Conservation (phyloP, 106 monocot species). For the Acorus calamus region DNA sequence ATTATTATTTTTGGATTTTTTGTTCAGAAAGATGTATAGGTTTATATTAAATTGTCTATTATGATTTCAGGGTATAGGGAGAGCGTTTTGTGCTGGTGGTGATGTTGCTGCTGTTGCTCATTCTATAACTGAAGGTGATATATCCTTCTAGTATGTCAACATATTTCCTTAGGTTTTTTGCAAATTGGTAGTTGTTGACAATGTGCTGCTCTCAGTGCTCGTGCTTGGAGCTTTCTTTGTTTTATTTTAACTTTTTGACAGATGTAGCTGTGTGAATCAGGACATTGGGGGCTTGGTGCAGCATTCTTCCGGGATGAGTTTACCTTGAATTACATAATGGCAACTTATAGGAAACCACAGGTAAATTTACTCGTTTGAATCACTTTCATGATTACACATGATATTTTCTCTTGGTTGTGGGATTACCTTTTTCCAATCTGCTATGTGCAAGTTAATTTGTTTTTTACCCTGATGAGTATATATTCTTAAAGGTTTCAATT, state of each 20-base stretch:
- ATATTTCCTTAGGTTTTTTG: neutral
- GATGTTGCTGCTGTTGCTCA: constrained; percentile 70
- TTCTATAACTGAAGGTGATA: constrained; percentile 47
- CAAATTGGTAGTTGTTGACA: no score
- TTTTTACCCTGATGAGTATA: neutral
- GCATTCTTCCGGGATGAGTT: constrained; percentile 75
- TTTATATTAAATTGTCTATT: neutral
- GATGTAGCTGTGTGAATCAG: constrained; percentile 40
- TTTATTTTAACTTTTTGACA: neutral
- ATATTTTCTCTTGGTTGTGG: no score
- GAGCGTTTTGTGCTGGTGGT: constrained; percentile 99
- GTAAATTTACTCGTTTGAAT: constrained; percentile 18
- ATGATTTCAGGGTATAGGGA: constrained; percentile 73
- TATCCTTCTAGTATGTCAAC: neutral
- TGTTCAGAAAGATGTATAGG: no score
- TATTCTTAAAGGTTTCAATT: constrained; percentile 68
- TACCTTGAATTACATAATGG: constrained; percentile 74
- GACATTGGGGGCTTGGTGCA: constrained; percentile 57
- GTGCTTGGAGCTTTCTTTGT: neutral
- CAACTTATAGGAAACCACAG: constrained; percentile 89
- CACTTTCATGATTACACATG: no score
- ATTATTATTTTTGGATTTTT: no score
- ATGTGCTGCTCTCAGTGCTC: neutral
- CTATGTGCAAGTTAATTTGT: no score
- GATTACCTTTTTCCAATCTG: no score